phyloP scores from a whole-genome alignment of 148 eudicot species.

The Nepenthes gracilis region DNA sequence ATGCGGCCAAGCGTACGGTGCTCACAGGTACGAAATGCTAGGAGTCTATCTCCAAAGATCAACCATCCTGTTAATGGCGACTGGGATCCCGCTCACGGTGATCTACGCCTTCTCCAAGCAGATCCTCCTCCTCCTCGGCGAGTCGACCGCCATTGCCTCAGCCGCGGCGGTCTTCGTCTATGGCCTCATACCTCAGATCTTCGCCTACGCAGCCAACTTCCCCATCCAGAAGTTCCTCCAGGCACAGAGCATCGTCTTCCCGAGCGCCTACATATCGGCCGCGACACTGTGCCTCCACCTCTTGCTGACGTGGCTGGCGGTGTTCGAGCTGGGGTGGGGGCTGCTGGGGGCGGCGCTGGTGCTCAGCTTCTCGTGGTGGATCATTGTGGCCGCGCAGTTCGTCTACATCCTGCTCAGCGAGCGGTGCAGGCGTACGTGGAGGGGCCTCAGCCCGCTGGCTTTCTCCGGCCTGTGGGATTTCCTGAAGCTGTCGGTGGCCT shows the following conservation, averaged over 20 bases:
- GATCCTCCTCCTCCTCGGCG: constrained; percentile 28
- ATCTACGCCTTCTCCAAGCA: constrained; percentile 32
- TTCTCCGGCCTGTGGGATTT: constrained; percentile 37
- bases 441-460: constrained; percentile 28
- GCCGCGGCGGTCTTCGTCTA: constrained; percentile 25
- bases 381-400: constrained; percentile 36
- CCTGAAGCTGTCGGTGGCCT: constrained; percentile 28
- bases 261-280: constrained; percentile 37
- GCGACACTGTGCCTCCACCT: constrained; percentile 18
- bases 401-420: constrained; percentile 23
- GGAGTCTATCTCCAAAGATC: constrained; percentile 46
- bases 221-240: constrained; percentile 49
- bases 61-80: constrained; percentile 21
- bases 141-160: constrained; percentile 32
- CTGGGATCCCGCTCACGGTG: constrained; percentile 22
- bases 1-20: constrained; percentile 52
- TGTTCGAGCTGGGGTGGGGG: constrained; percentile 26
- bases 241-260: constrained; percentile 36
- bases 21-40: constrained; percentile 32
- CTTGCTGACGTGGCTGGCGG: constrained; percentile 23
- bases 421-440: constrained; percentile 36
- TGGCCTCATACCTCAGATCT: constrained; percentile 48
- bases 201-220: constrained; percentile 39
- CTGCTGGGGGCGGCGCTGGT: constrained; percentile 33
- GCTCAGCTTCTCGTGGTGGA: constrained; percentile 51